phyloP scores from a whole-genome alignment of 352 stramenopile genomes.

The Globisporangium megalacanthum region DNA sequence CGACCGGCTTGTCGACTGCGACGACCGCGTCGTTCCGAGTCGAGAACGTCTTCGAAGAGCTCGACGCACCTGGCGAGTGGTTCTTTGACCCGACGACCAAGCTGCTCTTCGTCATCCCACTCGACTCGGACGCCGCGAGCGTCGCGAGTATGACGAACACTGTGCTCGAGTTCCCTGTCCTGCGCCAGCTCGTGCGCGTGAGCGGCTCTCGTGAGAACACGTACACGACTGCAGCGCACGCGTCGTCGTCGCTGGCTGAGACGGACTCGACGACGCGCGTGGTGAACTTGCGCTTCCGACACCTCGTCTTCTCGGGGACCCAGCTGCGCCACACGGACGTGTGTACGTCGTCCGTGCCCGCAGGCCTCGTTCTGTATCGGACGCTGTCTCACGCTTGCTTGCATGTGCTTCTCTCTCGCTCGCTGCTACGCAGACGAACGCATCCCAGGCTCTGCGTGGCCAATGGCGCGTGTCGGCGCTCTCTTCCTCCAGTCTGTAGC shows the following conservation, averaged over 20 bases:
- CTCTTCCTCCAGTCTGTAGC: conserved; percentile 58
- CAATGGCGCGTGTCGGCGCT: conserved; percentile 50
- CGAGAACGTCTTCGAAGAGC: conserved; percentile 59
- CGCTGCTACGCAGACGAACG: conserved; percentile 23
- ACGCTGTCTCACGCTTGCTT: too few species aligned
- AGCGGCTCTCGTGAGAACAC: conserved; percentile 52
- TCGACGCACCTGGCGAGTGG: conserved; percentile 60
- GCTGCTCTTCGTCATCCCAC: conserved; percentile 54
- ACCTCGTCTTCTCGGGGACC: conserved; percentile 60
- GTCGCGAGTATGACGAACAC: conserved; percentile 18
- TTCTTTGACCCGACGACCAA: conserved; percentile 52
- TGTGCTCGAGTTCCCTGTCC: conserved; percentile 44
- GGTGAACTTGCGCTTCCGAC: conserved; percentile 46
- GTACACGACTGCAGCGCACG: conserved; percentile 34
- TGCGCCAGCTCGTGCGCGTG: conserved; percentile 61
- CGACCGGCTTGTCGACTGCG: conserved; percentile 14
- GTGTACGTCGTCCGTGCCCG: conserved; percentile 26
- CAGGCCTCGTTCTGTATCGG: not conserved
- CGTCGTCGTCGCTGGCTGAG: conserved; percentile 35
- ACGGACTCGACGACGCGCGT: conserved; percentile 29
- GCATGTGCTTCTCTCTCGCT: not conserved
- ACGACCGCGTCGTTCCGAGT: conserved; percentile 33
- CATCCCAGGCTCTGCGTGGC: conserved; percentile 38
- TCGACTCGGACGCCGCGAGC: conserved; percentile 19
- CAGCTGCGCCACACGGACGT: conserved; percentile 54